Evolutionary conservation across 2,329 filamentous ascomycete species (phyloP).

Genomic region (Aspergillus japonicus): DNA sequence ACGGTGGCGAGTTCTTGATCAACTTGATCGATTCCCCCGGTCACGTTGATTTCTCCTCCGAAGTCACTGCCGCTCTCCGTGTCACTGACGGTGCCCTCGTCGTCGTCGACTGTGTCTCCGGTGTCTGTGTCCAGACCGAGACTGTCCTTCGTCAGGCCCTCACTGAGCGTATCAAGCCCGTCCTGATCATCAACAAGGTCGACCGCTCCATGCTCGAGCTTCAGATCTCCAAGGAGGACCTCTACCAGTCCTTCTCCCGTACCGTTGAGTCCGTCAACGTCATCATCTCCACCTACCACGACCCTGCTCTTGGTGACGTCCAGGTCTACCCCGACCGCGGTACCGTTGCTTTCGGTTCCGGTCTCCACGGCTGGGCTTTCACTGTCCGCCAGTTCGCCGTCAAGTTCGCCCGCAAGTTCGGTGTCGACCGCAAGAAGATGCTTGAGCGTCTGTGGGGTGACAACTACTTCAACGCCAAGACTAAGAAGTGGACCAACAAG

Average conservation of each 20-base stretch:
- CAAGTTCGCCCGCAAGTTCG: conserved; percentile 99
- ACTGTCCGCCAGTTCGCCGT: conserved; percentile 95
- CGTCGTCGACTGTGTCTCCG: conserved; percentile 99
- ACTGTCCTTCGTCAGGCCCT: conserved; percentile 98
- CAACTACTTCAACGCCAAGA: conserved; percentile 99
- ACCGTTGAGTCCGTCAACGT: conserved; percentile 99
- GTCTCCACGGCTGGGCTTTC: conserved; percentile 99
- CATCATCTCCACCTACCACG: conserved; percentile 98
- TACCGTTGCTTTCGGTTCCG: conserved; percentile 98
- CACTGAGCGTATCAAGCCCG: conserved; percentile 99
- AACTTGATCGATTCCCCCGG: conserved; percentile 99
- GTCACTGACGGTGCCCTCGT: conserved; percentile 99
- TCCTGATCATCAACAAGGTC: conserved; percentile 99
- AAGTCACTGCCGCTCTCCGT: conserved; percentile 98
- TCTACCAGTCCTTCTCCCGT: conserved; percentile 99
- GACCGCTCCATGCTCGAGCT: conserved; percentile 99
- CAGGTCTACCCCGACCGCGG: conserved; percentile 98
- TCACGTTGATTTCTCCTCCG: conserved; percentile 99
- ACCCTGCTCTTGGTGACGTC: conserved; percentile 94
- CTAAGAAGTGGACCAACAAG: conserved; percentile 99
- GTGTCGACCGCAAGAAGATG: conserved; percentile 99
- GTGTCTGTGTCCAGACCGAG: conserved; percentile 99
- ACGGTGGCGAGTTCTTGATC: conserved; percentile 97
- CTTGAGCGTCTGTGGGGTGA: conserved; percentile 99
- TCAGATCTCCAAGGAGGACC: conserved; percentile 96